Base-by-base conservation (phyloP, 2,329 filamentous ascomycete genomes). In the Fusarium chlamydosporum region DNA sequence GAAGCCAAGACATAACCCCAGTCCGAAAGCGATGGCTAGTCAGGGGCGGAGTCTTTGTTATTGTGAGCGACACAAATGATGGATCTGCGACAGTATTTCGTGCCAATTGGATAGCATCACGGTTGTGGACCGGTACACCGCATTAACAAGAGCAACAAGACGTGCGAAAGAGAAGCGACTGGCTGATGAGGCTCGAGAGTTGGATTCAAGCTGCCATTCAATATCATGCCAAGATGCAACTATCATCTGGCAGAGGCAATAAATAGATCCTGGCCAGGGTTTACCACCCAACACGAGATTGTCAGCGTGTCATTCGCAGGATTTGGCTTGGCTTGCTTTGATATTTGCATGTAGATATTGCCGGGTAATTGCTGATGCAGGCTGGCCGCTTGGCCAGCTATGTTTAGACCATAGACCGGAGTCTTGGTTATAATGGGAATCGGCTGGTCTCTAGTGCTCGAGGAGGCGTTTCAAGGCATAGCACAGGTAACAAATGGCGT, bases 391-490 rank as follows among this genome's bases (percentile, higher is more conserved):
- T 70, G 50, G 53, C 46, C 16, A 9, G 20, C 67, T 64, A 56
- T 64, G 40, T 60, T 70, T 59, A 51, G 46, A 47, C 38, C 57
- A 38, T 34, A 45, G 51, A 34, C 18, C 20, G 43, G 18, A 20
- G 58, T 38, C 59, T 68, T 64, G 48, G 23, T 35, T 35, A 48
- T 40, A 61, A 34, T 35, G 27, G 33, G 26, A 47, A 50, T 38
- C 20, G 62, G 34, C 47, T 51, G 38, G 59, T 40, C 35, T 68
- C 40, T 27, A 55, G 38, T 18, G 41, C 15, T 37, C 40, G 50
- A 61, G 26, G 50, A 45, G 47, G 18, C 51, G 66, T 67, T 69
- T 67, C 67, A 70, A 47, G 56, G 46, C 34, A 65, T 38, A 45
- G 67, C 57, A 67, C 37, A 47, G 43, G 37, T 50, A 16, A 35